Evolutionary conservation across 73 alveolate genomes (phyloP).

Genomic region (Paramecium sonneborni): DNA sequence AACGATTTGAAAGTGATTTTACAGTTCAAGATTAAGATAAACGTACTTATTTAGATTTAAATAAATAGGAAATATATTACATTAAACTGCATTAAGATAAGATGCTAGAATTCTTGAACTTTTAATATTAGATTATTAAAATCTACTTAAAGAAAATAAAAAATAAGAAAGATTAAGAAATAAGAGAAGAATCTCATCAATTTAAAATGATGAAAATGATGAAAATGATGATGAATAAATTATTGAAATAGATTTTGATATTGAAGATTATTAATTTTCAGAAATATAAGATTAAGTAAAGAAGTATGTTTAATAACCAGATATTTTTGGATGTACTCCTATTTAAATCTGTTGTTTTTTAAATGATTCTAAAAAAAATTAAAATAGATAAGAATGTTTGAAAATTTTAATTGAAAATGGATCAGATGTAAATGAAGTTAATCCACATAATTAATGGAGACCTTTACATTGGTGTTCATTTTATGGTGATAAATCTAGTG

Average conservation of each 20-base stretch:
- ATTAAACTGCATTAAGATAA: background rate
- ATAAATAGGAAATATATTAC: background rate
- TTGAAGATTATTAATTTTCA: background rate
- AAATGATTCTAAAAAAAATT: background rate
- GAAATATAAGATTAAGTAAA: background rate
- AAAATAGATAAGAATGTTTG: constrained; percentile 43
- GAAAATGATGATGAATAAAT: background rate
- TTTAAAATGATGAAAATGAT: background rate
- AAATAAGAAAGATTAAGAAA: background rate
- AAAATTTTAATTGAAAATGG: constrained; percentile 58
- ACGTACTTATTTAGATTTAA: background rate
- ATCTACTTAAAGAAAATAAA: background rate
- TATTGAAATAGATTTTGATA: background rate
- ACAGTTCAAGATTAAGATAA: background rate
- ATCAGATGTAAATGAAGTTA: constrained; percentile 44
- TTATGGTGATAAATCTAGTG: constrained; percentile 50
- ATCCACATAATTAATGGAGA: constrained; percentile 55
- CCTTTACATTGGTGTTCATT: constrained; percentile 66
- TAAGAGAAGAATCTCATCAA: background rate
- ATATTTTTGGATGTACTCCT: constrained; percentile 26
- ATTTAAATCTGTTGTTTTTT: constrained; percentile 32
- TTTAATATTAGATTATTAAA: background rate
- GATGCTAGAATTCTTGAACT: background rate
- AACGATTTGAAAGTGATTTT: constrained; percentile 36
- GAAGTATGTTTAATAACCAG: background rate